phyloP scores from a whole-genome alignment of 257 asterid genomes.

The Gardenia jasminoides region DNA sequence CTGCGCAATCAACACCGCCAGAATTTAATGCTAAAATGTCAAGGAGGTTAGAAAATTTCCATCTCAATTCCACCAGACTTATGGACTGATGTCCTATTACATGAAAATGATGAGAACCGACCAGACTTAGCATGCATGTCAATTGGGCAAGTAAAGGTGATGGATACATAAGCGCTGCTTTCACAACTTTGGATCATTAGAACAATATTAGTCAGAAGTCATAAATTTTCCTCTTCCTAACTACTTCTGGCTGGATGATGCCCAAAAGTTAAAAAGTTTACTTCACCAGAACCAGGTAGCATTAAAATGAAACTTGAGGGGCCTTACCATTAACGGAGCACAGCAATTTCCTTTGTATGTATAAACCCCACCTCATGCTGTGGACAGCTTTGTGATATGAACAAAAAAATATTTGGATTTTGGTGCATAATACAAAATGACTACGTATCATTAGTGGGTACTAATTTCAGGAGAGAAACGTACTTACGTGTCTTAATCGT shows the following conservation, averaged over 20 bases:
- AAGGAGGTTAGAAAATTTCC: background rate
- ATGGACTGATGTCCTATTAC: background rate
- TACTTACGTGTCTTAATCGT: background rate
- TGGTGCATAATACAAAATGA: no score
- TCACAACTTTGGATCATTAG: conserved; percentile 11
- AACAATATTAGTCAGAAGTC: background rate
- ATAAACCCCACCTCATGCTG: background rate
- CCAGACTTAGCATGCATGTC: conserved; percentile 3
- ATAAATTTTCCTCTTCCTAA: background rate
- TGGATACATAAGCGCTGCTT: conserved; percentile 6
- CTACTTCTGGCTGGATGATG: conserved; percentile 1
- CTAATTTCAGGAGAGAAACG: background rate
- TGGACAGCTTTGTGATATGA: background rate
- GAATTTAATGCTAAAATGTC: conserved; percentile 11
- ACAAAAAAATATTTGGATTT: background rate
- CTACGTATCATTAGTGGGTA: background rate
- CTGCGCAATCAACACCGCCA: conserved; percentile 31
- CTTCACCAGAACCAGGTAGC: background rate
- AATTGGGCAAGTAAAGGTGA: conserved; percentile 1
- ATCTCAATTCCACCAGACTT: conserved; percentile 2
- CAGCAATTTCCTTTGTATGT: background rate
- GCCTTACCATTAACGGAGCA: no score
- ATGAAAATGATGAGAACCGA: conserved; percentile 2
- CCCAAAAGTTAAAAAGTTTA: background rate
- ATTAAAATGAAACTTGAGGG: background rate